A percentile compares a stretch with the other conserved stretches of the same genome.
phyloP scores from a whole-genome alignment of 176 grass and related monocot species.

The Carex myosuroides region DNA sequence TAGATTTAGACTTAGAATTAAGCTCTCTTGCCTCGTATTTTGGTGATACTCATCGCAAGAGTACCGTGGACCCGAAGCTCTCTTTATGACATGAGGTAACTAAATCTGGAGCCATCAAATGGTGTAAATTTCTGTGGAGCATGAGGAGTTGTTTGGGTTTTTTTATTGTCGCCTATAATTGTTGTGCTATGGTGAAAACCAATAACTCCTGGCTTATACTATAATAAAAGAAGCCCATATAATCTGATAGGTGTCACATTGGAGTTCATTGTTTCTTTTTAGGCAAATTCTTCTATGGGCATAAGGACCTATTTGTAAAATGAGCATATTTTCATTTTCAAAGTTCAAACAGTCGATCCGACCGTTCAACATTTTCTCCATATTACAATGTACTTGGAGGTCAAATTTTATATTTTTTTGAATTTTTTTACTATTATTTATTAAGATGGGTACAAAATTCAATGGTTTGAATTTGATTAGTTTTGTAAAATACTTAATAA shows the following conservation, averaged over 20 bases:
- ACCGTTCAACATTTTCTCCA: no score
- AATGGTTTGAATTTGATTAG: no score
- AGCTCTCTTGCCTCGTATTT: background rate
- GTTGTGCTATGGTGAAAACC: background rate
- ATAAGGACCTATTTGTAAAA: no score
- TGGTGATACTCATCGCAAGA: background rate
- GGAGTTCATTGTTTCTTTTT: background rate
- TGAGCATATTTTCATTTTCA: no score
- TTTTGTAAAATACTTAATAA: no score
- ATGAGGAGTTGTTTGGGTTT: background rate
- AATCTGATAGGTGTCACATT: background rate
- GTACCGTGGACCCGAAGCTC: background rate
- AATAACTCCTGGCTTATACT: background rate
- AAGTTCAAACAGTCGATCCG: no score
- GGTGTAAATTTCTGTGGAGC: background rate
- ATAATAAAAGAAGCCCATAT: background rate
- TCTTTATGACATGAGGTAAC: background rate
- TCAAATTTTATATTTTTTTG: no score
- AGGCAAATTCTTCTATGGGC: background rate
- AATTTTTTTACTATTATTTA: no score
- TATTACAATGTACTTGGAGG: no score
- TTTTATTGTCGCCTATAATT: background rate
- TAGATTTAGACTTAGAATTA: constrained; percentile 21
- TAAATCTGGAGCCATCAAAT: background rate
- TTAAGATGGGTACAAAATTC: no score